Evolutionary conservation across 306 rosid genomes (phyloP).

Genomic region (Styphnolobium japonicum): DNA sequence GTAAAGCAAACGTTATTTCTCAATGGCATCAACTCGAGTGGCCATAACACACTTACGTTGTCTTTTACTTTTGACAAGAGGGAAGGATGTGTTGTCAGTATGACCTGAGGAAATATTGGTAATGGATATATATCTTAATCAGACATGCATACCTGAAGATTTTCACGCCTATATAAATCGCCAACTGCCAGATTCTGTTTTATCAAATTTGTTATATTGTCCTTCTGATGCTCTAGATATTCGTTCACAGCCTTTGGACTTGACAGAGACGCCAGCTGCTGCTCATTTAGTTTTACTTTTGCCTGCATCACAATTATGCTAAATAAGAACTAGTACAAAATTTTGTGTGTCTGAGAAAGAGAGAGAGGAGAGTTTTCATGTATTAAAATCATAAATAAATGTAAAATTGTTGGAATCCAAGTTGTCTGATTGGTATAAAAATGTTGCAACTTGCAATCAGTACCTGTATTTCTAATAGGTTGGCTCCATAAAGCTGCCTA

Average conservation of each 20-base stretch:
- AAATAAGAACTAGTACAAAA: constrained; percentile 2
- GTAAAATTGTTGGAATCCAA: neutral
- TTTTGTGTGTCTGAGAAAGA: neutral
- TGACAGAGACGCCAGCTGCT: constrained; percentile 79
- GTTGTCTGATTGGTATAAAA: neutral
- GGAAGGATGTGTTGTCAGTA: neutral
- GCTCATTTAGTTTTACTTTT: constrained; percentile 63
- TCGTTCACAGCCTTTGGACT: constrained; percentile 86
- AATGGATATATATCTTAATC: constrained; percentile 1
- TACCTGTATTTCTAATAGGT: constrained; percentile 87
- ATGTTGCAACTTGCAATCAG: constrained; percentile 6
- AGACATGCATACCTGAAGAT: constrained; percentile 64
- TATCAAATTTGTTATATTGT: constrained; percentile 67
- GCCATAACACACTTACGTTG: neutral
- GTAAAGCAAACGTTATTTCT: constrained; percentile 9
- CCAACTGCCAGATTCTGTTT: constrained; percentile 98
- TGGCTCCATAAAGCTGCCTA: constrained; percentile 89
- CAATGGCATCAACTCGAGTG: constrained; percentile 9
- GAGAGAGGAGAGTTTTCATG: neutral
- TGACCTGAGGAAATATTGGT: neutral
- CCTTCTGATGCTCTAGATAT: constrained; percentile 80
- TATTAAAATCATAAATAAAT: neutral
- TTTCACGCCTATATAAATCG: constrained; percentile 84
- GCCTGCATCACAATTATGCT: constrained; percentile 49
- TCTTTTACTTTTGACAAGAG: neutral